phyloP scores from a whole-genome alignment of 495 filamentous ascomycete species.

The Penicillium angulare region DNA sequence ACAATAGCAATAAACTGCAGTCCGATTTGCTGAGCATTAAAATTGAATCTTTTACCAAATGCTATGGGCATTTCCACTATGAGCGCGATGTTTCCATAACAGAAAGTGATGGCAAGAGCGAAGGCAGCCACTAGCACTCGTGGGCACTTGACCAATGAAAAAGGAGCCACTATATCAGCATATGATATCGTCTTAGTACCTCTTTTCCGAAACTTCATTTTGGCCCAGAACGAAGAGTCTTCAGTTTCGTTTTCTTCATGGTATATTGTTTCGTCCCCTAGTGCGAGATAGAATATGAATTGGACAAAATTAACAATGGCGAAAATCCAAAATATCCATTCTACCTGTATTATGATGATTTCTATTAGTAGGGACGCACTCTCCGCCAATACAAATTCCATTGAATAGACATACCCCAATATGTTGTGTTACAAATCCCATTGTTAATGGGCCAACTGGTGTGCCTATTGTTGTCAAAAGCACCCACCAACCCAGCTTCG shows the following conservation, averaged over 20 bases:
- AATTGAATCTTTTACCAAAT: slow-evolving; percentile 31
- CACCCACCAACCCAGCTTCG: slow-evolving; percentile 34
- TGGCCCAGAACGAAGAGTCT: slow-evolving; percentile 5
- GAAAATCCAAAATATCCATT: slow-evolving; percentile 39
- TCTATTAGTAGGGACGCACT: background rate
- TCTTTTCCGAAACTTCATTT: slow-evolving; percentile 19
- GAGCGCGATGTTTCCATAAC: slow-evolving; percentile 29
- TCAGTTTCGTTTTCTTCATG: slow-evolving; percentile 6
- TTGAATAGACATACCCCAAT: slow-evolving; percentile 8
- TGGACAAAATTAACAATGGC: slow-evolving; percentile 33
- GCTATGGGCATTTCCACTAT: slow-evolving; percentile 34
- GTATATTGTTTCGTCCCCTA: slow-evolving; percentile 31
- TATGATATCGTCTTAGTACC: slow-evolving; percentile 15
- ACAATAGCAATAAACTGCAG: slow-evolving; percentile 37
- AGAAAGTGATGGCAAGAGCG: slow-evolving; percentile 31
- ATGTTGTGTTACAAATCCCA: slow-evolving; percentile 34
- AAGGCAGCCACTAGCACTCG: slow-evolving; percentile 25
- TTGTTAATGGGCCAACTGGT: slow-evolving; percentile 30
- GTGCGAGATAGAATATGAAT: slow-evolving; percentile 20
- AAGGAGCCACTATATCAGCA: slow-evolving; percentile 21
- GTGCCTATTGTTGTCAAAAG: slow-evolving; percentile 33
- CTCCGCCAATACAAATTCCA: too few species aligned
- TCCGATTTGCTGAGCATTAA: slow-evolving; percentile 33
- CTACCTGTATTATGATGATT: background rate
- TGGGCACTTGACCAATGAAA: slow-evolving; percentile 17